Percentiles rank a stretch among this genome's conserved stretches.
Conservation (phyloP, 768 basidiomycete genomes). For the Suillus subaureus region DNA sequence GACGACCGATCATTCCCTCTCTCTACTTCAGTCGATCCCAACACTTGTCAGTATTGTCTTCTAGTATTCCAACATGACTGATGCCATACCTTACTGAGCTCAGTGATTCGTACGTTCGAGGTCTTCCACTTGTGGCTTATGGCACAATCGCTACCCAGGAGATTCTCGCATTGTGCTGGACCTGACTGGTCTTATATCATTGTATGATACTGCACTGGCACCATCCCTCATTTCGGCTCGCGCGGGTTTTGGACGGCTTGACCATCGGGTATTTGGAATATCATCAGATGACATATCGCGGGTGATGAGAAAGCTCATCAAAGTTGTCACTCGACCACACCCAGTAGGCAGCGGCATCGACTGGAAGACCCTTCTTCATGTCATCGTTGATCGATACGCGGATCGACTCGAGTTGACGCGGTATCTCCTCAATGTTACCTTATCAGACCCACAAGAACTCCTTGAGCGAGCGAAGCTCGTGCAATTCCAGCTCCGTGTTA, state of each 20-base stretch:
- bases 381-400: conserved; percentile 43
- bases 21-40: not conserved
- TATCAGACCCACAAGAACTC: conserved; percentile 16
- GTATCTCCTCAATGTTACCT: conserved; percentile 34
- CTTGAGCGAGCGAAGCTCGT: conserved; percentile 9
- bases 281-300: conserved; percentile 16
- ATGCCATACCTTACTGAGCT: not conserved
- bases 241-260: conserved; percentile 19
- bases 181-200: conserved; percentile 42
- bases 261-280: conserved; percentile 19
- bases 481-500: conserved; percentile 22
- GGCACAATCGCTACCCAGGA: conserved; percentile 46
- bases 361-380: conserved; percentile 41
- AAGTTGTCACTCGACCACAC: conserved; percentile 4
- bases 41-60: not conserved
- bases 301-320: conserved; percentile 9
- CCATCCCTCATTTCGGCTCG: conserved; percentile 26
- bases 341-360: conserved; percentile 37
- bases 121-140: conserved; percentile 39
- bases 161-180: conserved; percentile 47
- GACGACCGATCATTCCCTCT: not conserved
- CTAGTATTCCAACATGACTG: not conserved
- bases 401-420: conserved; percentile 43
- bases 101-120: conserved; percentile 7
- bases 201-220: conserved; percentile 44